Evolutionary conservation across 345 rosid genomes (phyloP), one percentile per base, ranked within the genome.

Genomic region (Sonneratia caseolaris): DNA sequence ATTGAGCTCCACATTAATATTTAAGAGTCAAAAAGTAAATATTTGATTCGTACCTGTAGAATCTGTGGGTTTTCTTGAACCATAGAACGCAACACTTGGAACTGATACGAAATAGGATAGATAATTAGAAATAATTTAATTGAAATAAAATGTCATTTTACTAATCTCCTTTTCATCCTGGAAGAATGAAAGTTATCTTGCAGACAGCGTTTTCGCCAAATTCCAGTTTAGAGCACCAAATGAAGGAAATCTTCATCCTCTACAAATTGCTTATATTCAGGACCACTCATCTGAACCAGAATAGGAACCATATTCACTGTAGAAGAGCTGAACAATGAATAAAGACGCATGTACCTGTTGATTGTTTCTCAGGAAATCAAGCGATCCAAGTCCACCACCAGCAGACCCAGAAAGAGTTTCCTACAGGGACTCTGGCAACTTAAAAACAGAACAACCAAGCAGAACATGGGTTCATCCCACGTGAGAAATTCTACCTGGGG

Each of bases 61-160:
- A 95, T 95, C 78, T 90, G 97, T 32, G 99, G 99, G 83, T 95
- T 95, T 75, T 93, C 82, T 79, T 92, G 97, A 70, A 95, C 99
- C 97, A 92, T 90, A 71, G 92, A 80, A 5, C 97, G 96, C 86
- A 95, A 78, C 51, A 93, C 86, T 85, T 90, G 97, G 81, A 95
- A 95, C 99, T 94, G 72, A 59, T 77, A 73, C 55, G 76, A 56
- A 69, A 57, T 24, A 49, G 70, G 45, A 70, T 7, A 5, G 45
- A 47, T 35, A 12, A 35, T 62, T 5, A 35, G 37, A 62, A 27
- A 27, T 8, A 13, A 32, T 62, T 37, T 62, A 35, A 32, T 62
- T 27, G 18, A 8, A 38, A 62, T 62, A 62, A 35, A 27, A 10
- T 12, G 66, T 3, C 19, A 35, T 62, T 62, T 1, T 12, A 3